Percentiles rank a stretch among this genome's conserved stretches.
Conservation (phyloP, 176 grass and related monocot species). For the Cenchrus purpureus region DNA sequence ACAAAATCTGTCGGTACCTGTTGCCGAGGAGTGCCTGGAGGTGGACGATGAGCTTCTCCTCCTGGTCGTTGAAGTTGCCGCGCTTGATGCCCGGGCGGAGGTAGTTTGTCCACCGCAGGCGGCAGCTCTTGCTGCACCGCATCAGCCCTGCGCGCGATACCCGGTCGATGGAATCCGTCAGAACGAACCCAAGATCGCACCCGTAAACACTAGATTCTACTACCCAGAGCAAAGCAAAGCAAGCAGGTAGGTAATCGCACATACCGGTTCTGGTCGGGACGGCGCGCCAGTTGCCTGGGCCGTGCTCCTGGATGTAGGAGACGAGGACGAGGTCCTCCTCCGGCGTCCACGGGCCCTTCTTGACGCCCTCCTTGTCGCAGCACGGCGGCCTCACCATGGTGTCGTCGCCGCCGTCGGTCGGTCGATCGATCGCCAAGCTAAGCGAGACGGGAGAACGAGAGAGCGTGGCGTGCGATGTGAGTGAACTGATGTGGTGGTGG, state of each 20-base stretch:
- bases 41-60: slow-evolving; percentile 97
- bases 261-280: slow-evolving; percentile 69
- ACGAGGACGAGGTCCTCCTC: slow-evolving; percentile 94
- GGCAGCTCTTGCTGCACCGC: slow-evolving; percentile 92
- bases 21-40: slow-evolving; percentile 90
- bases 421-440: neutral
- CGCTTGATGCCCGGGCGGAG: slow-evolving; percentile 88
- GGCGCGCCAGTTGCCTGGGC: slow-evolving; percentile 84
- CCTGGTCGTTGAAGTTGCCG: slow-evolving; percentile 82
- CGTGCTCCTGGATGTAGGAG: slow-evolving; percentile 91
- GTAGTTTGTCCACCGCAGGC: slow-evolving; percentile 92
- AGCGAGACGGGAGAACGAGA: neutral
- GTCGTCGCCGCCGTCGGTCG: neutral
- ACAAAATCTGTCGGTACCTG: slow-evolving; percentile 40
- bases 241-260: accelerated
- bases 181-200: neutral
- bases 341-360: slow-evolving; percentile 95
- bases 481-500: slow-evolving; percentile 8
- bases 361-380: slow-evolving; percentile 87
- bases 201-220: neutral
- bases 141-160: slow-evolving; percentile 57
- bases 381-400: slow-evolving; percentile 88
- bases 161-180: neutral
- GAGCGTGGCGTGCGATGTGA: neutral
- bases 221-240: neutral